A percentile compares a stretch with the other conserved stretches of the same genome.
Conservation (phyloP, 2,329 filamentous ascomycete species). For the Colletotrichum sp. region DNA sequence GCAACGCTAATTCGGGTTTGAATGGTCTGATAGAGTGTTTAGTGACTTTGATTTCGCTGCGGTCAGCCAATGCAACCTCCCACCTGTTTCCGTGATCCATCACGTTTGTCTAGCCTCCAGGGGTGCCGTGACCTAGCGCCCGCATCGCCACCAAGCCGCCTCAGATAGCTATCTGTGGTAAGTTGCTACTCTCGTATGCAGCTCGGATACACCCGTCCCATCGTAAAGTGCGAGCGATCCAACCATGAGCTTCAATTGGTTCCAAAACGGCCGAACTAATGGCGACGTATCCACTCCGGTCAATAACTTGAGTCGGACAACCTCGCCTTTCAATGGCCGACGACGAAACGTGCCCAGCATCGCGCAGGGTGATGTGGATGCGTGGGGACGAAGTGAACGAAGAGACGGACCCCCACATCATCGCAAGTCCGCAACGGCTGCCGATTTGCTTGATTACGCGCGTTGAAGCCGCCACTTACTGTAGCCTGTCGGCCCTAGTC, state of each 20-base stretch:
- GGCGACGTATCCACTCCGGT: not conserved
- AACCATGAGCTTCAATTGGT: not conserved
- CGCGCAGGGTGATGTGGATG: not conserved
- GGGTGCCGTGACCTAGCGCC: not conserved
- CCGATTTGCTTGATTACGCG: not conserved
- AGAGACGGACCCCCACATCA: not conserved
- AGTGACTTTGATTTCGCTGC: not conserved
- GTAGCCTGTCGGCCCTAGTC: not conserved
- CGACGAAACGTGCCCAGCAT: not conserved
- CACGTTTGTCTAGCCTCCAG: not conserved
- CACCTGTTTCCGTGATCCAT: not conserved
- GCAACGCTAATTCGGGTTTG: not conserved
- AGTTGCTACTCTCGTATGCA: not conserved
- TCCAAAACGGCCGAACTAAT: not conserved
- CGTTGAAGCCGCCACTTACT: not conserved
- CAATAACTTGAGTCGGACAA: not conserved
- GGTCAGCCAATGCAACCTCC: not conserved
- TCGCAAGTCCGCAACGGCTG: not conserved
- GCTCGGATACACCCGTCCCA: not conserved
- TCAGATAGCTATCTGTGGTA: not conserved
- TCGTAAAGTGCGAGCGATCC: not conserved
- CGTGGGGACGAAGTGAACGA: not conserved
- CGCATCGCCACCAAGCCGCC: not conserved
- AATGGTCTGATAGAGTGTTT: not conserved
- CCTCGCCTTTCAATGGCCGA: not conserved